phyloP scores from a whole-genome alignment of 164 flowering plant genomes.

The Nymphaea colorata region DNA sequence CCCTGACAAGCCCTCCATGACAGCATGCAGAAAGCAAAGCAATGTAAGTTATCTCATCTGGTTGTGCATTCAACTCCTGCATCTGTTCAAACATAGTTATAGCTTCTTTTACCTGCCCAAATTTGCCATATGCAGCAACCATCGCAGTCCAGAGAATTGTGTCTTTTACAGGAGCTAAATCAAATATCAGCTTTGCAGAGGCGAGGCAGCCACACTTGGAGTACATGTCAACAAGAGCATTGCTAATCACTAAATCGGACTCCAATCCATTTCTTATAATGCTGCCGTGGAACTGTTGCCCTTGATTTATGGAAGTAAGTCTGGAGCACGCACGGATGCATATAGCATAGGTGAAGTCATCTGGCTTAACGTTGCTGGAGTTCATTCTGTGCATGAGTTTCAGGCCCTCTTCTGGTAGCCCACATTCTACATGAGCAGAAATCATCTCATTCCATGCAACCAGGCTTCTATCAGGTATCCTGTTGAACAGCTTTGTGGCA shows the following conservation, averaged over 20 bases:
- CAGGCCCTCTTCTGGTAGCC: slow-evolving; percentile 8
- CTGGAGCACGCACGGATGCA: slow-evolving; percentile 13
- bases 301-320: slow-evolving; percentile 9
- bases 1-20: slow-evolving; percentile 12
- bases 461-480: background rate
- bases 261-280: slow-evolving; percentile 15
- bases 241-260: slow-evolving; percentile 8
- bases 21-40: slow-evolving; percentile 15
- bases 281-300: slow-evolving; percentile 14
- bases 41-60: slow-evolving; percentile 15
- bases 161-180: slow-evolving; percentile 10
- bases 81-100: slow-evolving; percentile 14
- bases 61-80: slow-evolving; percentile 7
- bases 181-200: slow-evolving; percentile 11
- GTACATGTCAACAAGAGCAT: slow-evolving; percentile 15
- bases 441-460: slow-evolving; percentile 18
- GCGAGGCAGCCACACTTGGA: slow-evolving; percentile 14
- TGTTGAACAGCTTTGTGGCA: slow-evolving; percentile 7
- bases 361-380: slow-evolving; percentile 7
- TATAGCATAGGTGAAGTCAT: slow-evolving; percentile 11
- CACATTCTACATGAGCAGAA: slow-evolving; percentile 7
- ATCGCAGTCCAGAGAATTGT: slow-evolving; percentile 15
- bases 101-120: slow-evolving; percentile 9
- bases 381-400: slow-evolving; percentile 9
- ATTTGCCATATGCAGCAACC: slow-evolving; percentile 13